Conservation (phyloP, 495 filamentous ascomycete genomes). For the Penicillium soppii region DNA sequence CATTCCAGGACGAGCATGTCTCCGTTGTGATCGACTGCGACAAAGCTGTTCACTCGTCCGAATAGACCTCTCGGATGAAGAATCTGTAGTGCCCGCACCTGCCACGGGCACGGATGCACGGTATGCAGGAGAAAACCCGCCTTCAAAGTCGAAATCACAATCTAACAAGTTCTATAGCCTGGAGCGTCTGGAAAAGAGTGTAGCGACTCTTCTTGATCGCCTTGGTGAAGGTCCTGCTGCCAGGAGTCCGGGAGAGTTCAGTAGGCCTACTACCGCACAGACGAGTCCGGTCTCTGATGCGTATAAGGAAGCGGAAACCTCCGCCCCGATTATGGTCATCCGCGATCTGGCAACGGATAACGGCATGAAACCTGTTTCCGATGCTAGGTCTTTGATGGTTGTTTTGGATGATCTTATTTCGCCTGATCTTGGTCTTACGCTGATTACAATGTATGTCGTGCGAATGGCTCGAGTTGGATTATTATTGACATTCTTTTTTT, state of each 20-base stretch:
- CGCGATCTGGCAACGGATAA: slow-evolving; percentile 36
- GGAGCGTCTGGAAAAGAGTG: slow-evolving; percentile 33
- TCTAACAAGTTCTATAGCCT: slow-evolving; percentile 28
- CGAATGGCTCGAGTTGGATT: background rate
- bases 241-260: slow-evolving; percentile 7
- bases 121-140: slow-evolving; percentile 6
- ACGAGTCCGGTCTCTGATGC: slow-evolving; percentile 12
- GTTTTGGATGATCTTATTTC: slow-evolving; percentile 24
- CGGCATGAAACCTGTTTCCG: slow-evolving; percentile 23
- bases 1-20: slow-evolving; percentile 28
- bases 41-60: slow-evolving; percentile 35
- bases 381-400: slow-evolving; percentile 9
- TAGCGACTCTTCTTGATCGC: slow-evolving; percentile 32
- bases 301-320: slow-evolving; percentile 19
- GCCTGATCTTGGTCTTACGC: slow-evolving; percentile 18
- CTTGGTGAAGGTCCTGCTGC: slow-evolving; percentile 26
- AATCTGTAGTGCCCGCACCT: background rate
- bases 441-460: slow-evolving; percentile 25
- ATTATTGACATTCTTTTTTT: background rate
- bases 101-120: slow-evolving; percentile 20
- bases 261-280: slow-evolving; percentile 9
- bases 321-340: slow-evolving; percentile 36
- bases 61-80: background rate
- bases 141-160: too few species aligned
- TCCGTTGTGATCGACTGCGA: slow-evolving; percentile 39